Evolutionary conservation across 1,139 yeast genomes (phyloP).

Genomic region (Zygosaccharomyces pseudobailii): DNA sequence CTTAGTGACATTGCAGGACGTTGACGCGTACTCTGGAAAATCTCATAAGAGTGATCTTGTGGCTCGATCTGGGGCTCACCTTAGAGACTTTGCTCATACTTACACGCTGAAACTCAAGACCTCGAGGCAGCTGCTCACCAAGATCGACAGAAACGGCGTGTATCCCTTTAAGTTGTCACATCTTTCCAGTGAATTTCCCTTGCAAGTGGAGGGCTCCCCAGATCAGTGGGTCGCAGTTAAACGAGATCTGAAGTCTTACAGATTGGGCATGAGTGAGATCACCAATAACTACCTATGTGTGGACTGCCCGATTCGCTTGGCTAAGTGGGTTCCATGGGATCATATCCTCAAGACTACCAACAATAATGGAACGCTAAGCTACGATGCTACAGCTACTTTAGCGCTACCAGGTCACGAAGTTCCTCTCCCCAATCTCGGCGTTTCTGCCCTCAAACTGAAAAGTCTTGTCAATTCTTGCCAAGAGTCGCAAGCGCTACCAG

Average conservation of each 20-base stretch:
- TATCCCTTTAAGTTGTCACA: conserved; percentile 85
- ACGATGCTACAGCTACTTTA: conserved; percentile 56
- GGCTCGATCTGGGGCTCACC: conserved; percentile 66
- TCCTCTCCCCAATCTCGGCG: conserved; percentile 66
- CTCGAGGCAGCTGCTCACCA: conserved; percentile 64
- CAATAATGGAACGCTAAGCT: conserved; percentile 60
- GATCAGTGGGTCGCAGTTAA: conserved; percentile 43
- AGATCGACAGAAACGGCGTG: conserved; percentile 76
- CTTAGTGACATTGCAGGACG: conserved; percentile 57
- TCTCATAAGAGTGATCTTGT: conserved; percentile 49
- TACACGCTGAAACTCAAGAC: conserved; percentile 74
- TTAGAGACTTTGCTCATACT: conserved; percentile 78
- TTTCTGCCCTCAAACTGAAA: conserved; percentile 60
- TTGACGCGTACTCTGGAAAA: conserved; percentile 61
- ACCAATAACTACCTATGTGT: conserved; percentile 76
- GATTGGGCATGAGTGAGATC: conserved; percentile 79
- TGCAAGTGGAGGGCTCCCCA: conserved; percentile 37
- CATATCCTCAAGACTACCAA: conserved; percentile 56
- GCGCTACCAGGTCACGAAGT: conserved; percentile 68
- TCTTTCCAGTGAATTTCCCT: conserved; percentile 56
- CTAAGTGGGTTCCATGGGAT: conserved; percentile 66
- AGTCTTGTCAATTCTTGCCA: conserved; percentile 53
- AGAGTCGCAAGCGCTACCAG: conserved; percentile 43
- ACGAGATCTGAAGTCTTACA: conserved; percentile 52
- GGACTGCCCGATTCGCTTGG: conserved; percentile 66